Conservation (phyloP, 768 basidiomycete species). For the Kwoniella europaea region DNA sequence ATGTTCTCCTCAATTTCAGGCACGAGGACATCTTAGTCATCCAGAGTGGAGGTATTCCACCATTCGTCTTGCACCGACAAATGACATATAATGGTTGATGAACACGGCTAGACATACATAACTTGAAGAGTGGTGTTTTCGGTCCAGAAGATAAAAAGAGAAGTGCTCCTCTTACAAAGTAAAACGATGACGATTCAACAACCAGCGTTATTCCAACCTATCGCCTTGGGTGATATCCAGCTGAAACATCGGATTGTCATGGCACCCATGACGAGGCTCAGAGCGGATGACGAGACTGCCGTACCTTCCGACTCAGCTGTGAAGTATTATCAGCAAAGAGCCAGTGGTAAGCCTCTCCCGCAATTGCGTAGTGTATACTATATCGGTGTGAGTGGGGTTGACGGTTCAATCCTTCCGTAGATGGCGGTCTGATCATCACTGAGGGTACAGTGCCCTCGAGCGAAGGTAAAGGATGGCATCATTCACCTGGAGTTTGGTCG, state of each 20-base stretch:
- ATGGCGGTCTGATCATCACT: constrained; percentile 37
- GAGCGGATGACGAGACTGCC: constrained; percentile 24
- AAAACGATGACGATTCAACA: not conserved
- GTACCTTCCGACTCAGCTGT: constrained; percentile 30
- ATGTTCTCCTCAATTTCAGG: too few relatives aligned
- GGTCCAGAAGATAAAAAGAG: too few relatives aligned
- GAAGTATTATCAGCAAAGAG: constrained; percentile 52
- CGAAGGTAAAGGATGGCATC: constrained; percentile 21
- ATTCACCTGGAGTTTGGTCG: constrained; percentile 2
- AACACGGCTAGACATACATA: too few relatives aligned
- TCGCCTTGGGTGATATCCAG: constrained; percentile 10
- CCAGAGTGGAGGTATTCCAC: too few relatives aligned
- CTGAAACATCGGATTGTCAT: constrained; percentile 43
- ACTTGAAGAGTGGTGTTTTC: too few relatives aligned
- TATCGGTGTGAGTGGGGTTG: not conserved
- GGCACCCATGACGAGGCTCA: constrained; percentile 45
- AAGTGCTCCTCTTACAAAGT: too few relatives aligned
- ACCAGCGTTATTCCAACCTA: constrained; percentile 16
- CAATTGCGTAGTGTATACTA: not conserved
- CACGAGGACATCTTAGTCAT: too few relatives aligned
- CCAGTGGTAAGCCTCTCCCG: constrained; percentile 21
- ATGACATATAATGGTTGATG: too few relatives aligned
- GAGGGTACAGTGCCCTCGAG: constrained; percentile 28
- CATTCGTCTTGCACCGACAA: too few relatives aligned
- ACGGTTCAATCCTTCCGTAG: not conserved